These are phyloP conservation scores for Hyaloscypha hepaticicola DNA, from an alignment of 495 filamentous ascomycete genomes.

Conservation along the genomic window DNA sequence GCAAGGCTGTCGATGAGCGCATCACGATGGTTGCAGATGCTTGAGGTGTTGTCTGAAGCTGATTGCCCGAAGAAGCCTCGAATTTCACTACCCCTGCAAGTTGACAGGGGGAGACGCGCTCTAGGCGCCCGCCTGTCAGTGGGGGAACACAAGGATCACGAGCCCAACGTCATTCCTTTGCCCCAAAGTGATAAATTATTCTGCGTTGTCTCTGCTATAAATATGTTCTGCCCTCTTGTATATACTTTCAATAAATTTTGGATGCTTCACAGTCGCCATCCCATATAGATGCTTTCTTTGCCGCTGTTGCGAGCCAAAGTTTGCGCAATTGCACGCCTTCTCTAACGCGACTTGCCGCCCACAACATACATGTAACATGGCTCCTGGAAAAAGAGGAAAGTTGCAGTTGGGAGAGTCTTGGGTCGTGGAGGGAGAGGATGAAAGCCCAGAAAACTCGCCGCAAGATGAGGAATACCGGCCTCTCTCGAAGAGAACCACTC, in stretches of 20 bases:
- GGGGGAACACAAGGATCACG: constrained; percentile 5
- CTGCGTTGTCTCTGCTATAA: constrained; percentile 5
- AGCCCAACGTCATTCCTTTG: constrained; percentile 4
- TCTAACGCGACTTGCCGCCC: neutral
- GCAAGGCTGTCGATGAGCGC: constrained; percentile 30
- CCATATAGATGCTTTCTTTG: neutral
- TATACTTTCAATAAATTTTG: neutral
- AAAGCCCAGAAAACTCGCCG: constrained; percentile 24
- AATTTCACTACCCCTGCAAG: neutral
- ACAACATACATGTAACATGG: constrained; percentile 7
- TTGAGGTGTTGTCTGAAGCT: neutral
- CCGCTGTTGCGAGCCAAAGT: neutral
- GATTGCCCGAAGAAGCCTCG: neutral
- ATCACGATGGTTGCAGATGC: constrained; percentile 20
- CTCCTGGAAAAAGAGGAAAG: constrained; percentile 27
- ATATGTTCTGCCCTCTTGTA: constrained; percentile 3
- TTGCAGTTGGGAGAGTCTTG: constrained; percentile 38
- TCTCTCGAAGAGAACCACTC: neutral
- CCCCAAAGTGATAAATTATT: neutral
- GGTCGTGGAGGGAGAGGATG: constrained; percentile 39
- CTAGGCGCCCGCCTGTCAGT: constrained; percentile 1
- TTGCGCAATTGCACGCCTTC: constrained; percentile 1
- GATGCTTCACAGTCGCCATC: neutral
- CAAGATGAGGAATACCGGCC: constrained; percentile 18
- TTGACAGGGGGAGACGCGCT: neutral